Evolutionary conservation across 352 stramenopile genomes (phyloP).

Genomic region (Pseudoperonospora humuli): DNA sequence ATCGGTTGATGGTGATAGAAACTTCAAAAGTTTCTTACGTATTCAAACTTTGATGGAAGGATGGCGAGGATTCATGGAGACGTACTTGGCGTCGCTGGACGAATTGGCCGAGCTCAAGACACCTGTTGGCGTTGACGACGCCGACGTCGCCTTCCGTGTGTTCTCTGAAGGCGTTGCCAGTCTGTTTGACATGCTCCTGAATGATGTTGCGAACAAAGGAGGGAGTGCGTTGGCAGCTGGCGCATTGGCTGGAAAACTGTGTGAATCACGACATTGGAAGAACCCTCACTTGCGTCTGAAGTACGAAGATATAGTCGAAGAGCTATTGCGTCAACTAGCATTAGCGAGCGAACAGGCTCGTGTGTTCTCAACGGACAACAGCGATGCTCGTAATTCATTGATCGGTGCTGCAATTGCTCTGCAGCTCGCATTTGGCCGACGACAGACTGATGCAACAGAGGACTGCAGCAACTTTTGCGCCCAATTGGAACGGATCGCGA

Average conservation of each 20-base stretch:
- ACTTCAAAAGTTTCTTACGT: constrained; percentile 18
- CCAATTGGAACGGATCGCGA: constrained; percentile 20
- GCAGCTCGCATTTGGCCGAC: constrained; percentile 29
- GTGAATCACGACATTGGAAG: constrained; percentile 30
- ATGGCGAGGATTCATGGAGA: constrained; percentile 39
- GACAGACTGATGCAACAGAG: constrained; percentile 19
- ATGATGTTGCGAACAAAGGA: constrained; percentile 8
- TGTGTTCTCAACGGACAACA: constrained; percentile 24
- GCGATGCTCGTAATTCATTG: constrained; percentile 9
- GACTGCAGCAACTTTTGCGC: constrained; percentile 7
- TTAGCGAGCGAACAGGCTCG: constrained; percentile 31
- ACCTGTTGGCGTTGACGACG: constrained; percentile 30
- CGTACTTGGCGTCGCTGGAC: constrained; percentile 30
- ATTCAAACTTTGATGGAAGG: constrained; percentile 31
- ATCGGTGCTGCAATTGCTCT: constrained; percentile 24
- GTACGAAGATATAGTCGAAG: constrained; percentile 17
- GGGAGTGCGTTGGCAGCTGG: constrained; percentile 27
- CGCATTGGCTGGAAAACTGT: constrained; percentile 30
- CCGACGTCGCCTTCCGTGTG: constrained; percentile 27
- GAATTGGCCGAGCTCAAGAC: constrained; percentile 35
- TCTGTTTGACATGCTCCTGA: constrained; percentile 13
- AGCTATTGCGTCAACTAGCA: constrained; percentile 17
- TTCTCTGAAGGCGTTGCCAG: constrained; percentile 27
- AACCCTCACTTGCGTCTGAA: constrained; percentile 19
- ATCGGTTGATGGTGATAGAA: constrained; percentile 1